phyloP scores from a whole-genome alignment of 1,284 basidiomycete genomes.

The Cutaneotrichosporon dermatis region DNA sequence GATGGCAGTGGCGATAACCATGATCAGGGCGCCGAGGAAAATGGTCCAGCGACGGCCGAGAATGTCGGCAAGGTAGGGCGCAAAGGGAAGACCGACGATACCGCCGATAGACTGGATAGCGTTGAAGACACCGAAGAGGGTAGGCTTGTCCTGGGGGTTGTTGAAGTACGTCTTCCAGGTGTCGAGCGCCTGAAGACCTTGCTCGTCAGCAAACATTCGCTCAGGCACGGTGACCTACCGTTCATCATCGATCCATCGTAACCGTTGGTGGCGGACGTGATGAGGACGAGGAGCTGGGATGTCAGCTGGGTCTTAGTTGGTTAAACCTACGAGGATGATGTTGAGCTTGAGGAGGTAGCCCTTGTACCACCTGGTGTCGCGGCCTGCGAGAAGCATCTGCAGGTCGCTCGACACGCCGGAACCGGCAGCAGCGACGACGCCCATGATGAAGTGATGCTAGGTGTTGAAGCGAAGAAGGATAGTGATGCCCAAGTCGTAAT shows the following conservation, averaged over 20 bases:
- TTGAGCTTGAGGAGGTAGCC: slow-evolving; percentile 28
- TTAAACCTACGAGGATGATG: slow-evolving; percentile 18
- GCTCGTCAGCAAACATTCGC: too few relatives aligned
- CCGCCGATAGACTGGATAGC: slow-evolving; percentile 30
- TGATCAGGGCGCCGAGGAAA: slow-evolving; percentile 23
- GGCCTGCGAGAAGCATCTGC: slow-evolving; percentile 16
- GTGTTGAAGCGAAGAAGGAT: not conserved
- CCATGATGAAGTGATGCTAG: not conserved
- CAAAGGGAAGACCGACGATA: slow-evolving; percentile 26
- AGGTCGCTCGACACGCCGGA: slow-evolving; percentile 3
- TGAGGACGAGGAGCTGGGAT: slow-evolving; percentile 25
- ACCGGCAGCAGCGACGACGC: slow-evolving; percentile 7
- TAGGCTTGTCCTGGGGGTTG: slow-evolving; percentile 4
- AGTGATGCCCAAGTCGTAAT: too few relatives aligned
- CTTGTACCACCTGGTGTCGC: slow-evolving; percentile 33
- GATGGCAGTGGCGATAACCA: slow-evolving; percentile 27
- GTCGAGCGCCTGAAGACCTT: slow-evolving; percentile 10
- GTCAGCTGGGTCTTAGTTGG: not conserved
- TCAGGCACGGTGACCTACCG: slow-evolving; percentile 1
- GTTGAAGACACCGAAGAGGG: slow-evolving; percentile 28
- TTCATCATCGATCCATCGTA: slow-evolving; percentile 30
- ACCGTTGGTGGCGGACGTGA: slow-evolving; percentile 31
- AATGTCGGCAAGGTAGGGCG: slow-evolving; percentile 28
- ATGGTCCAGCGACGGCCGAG: slow-evolving; percentile 44
- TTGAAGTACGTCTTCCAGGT: slow-evolving; percentile 13